Evolutionary conservation across 305 asterid genomes (phyloP).

Genomic region (Nicotiana rustica): DNA sequence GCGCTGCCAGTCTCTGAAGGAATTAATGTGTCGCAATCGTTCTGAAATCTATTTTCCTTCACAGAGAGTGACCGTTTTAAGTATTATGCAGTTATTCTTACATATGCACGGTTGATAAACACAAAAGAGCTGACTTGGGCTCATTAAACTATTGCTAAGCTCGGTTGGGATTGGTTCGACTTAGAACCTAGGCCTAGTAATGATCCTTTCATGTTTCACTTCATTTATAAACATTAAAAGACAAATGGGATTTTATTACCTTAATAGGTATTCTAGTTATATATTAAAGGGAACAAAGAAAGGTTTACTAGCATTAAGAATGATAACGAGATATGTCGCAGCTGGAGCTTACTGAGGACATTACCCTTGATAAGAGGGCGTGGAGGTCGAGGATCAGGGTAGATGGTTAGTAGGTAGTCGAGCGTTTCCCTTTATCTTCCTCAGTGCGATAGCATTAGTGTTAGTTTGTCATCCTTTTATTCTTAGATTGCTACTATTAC

Average conservation of each 20-base stretch:
- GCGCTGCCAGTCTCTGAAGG: neutral
- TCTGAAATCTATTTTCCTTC: slow-evolving; percentile 3
- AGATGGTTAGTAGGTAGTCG: too few relatives aligned
- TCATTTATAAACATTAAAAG: neutral
- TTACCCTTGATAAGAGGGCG: too few relatives aligned
- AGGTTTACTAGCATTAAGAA: slow-evolving; percentile 26
- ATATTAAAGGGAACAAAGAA: neutral
- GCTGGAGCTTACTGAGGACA: too few relatives aligned
- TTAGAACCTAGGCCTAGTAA: neutral
- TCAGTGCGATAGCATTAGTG: too few relatives aligned
- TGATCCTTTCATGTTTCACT: slow-evolving; percentile 15
- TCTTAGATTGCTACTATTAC: too few relatives aligned
- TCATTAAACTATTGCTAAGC: slow-evolving; percentile 5
- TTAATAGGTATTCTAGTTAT: neutral
- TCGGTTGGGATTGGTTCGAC: neutral
- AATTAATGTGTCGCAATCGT: neutral
- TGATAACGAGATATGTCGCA: neutral
- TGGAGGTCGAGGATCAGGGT: too few relatives aligned
- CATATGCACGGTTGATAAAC: neutral
- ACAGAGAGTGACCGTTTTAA: neutral
- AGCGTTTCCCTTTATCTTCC: too few relatives aligned
- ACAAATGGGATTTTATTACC: neutral
- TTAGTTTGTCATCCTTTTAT: too few relatives aligned
- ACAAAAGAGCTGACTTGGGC: neutral
- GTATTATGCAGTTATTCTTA: slow-evolving; percentile 12